These are phyloP conservation scores for Yamadazyma taylorii DNA, from an alignment of 1,139 yeast genomes.

Conservation along the genomic window DNA sequence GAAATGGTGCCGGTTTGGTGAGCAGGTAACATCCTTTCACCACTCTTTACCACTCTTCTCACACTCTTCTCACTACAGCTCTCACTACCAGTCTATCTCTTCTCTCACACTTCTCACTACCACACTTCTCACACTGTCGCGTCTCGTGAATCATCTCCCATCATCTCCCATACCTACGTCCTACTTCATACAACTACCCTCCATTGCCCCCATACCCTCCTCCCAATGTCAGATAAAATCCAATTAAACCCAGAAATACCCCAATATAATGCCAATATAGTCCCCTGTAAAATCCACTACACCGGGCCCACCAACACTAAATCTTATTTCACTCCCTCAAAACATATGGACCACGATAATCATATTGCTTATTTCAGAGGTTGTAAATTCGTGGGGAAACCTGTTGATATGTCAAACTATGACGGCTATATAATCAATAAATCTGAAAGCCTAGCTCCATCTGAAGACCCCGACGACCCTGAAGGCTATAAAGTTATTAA, in stretches of 20 bases:
- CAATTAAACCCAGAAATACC: constrained; percentile 11
- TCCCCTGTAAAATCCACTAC: constrained; percentile 42
- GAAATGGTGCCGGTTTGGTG: too few species aligned
- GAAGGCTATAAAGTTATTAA: constrained; percentile 26
- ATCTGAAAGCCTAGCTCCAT: constrained; percentile 29
- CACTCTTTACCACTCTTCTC: too few species aligned
- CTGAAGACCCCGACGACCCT: constrained; percentile 12
- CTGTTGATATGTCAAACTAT: constrained; percentile 21
- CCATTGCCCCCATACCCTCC: too few species aligned
- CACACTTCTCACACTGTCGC: too few species aligned
- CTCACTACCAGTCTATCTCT: too few species aligned
- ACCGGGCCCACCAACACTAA: constrained; percentile 40
- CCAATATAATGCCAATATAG: constrained; percentile 27
- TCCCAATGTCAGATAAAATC: constrained; percentile 18
- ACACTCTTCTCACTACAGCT: too few species aligned
- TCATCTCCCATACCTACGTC: too few species aligned
- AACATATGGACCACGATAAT: constrained; percentile 21
- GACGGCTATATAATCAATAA: constrained; percentile 33
- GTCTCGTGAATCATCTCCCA: too few species aligned
- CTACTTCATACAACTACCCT: too few species aligned
- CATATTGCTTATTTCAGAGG: constrained; percentile 41
- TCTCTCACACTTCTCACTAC: too few species aligned
- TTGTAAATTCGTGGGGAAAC: constrained; percentile 34
- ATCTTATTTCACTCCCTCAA: constrained; percentile 39
- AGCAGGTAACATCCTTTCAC: too few species aligned